Percentiles rank a stretch among this genome's conserved stretches.
phyloP scores from a whole-genome alignment of 169 alveolate genomes.

The Babesia ovata region DNA sequence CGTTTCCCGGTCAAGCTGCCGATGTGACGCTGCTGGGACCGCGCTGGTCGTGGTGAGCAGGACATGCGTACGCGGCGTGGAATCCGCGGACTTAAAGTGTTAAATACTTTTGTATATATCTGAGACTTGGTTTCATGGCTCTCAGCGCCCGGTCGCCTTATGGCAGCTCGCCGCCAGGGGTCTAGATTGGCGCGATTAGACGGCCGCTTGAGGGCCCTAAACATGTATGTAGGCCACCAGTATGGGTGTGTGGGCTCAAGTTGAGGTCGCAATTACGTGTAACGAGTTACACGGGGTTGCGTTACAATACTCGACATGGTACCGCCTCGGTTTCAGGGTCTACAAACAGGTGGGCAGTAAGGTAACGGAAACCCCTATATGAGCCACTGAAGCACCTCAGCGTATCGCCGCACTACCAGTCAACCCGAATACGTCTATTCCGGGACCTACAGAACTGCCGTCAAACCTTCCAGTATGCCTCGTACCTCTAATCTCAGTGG shows the following conservation, averaged over 20 bases:
- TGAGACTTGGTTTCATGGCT: not conserved
- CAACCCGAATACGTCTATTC: not conserved
- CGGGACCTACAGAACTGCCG: not conserved
- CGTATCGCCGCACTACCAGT: not conserved
- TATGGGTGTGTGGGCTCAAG: constrained; percentile 34
- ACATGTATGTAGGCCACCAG: not conserved
- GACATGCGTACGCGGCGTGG: too few relatives aligned
- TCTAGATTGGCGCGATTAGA: too few relatives aligned
- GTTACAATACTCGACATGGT: constrained; percentile 6
- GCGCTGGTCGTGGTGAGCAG: too few relatives aligned
- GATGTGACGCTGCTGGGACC: too few relatives aligned
- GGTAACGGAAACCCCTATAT: not conserved
- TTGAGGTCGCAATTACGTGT: constrained; percentile 6
- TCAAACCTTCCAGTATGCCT: not conserved
- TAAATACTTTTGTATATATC: not conserved
- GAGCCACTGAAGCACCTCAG: not conserved
- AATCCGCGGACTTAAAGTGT: not conserved
- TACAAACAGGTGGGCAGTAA: constrained; percentile 14
- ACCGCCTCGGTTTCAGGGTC: constrained; percentile 8
- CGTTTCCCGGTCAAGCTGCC: too few relatives aligned
- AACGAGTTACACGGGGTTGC: constrained; percentile 19
- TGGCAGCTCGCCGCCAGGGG: not conserved
- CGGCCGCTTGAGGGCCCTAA: not conserved
- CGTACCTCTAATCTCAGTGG: not conserved
- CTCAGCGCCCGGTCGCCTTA: not conserved